Evolutionary conservation across 1,139 yeast species (phyloP), one percentile per base, ranked within the genome.

Genomic region (Dujonia santamariae): DNA sequence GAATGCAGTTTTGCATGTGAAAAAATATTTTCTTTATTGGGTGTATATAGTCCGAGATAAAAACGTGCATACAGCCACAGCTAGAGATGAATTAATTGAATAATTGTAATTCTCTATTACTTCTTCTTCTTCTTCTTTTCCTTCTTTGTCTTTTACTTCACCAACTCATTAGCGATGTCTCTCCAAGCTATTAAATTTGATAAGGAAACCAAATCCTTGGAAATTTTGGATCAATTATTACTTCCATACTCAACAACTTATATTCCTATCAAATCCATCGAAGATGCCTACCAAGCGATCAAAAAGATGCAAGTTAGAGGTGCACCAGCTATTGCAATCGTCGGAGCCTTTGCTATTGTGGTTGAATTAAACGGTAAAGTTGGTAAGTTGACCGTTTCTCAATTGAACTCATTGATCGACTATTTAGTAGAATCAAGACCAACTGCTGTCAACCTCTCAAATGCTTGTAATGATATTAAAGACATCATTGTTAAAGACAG

Each of bases 301-400:
- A 82, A 80, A 54, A 70, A 71, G 41, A 92, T 92, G 98, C 88
- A 85, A 51, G 97, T 94, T 4, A 75, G 98, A 54, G 98, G 98
- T 16, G 98, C 98, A 0, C 98, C 98, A 0, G 97, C 97, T 2
- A 92, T 92, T 52, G 97, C 97, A 39, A 85, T 92, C 38, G 97
- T 92, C 3, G 97, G 96, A 8, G 80, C 90, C 1, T 72, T 88
- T 40, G 75, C 96, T 1, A 73, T 90, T n/a, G 81, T 86, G 1
- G 80, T 85, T 12, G 36, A 40, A 0, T 37, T 37, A 4, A 51
- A 61, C 37, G 59, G 60, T 39, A 21, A 25, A n/a, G 23, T 23
- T 3, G 30, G 20, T 4, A n/a, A 15, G 8, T 18, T 25, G 19
- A 37, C 50, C 0, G 58, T 63, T 3, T 41, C 34, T n/a, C 47